Conservation (phyloP, 768 basidiomycete genomes). For the Boletus barrowsii region DNA sequence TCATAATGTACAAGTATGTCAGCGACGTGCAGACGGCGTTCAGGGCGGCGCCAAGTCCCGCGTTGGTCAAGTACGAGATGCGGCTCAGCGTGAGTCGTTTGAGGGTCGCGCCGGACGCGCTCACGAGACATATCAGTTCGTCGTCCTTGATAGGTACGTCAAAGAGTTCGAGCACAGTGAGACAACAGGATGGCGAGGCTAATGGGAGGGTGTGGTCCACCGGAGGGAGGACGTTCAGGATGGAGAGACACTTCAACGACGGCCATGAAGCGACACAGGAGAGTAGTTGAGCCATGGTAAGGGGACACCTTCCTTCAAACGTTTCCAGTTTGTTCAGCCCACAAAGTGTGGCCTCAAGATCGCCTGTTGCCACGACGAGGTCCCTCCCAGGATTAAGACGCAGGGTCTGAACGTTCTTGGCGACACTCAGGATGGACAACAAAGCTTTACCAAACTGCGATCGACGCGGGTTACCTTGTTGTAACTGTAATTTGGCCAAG, state of each 20-base stretch:
- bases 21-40: background rate
- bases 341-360: background rate
- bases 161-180: background rate
- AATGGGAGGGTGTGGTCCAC: background rate
- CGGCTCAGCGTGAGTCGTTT: constrained; percentile 1
- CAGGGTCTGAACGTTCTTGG: constrained; percentile 1
- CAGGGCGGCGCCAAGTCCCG: constrained; percentile 1
- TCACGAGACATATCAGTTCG: constrained; percentile 6
- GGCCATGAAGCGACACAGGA: constrained; percentile 7
- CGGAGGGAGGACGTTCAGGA: background rate
- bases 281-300: constrained; percentile 1
- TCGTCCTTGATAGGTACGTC: constrained; percentile 4
- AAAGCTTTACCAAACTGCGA: background rate
- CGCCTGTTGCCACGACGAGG: background rate
- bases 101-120: constrained; percentile 3
- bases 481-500: too few species aligned
- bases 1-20: background rate
- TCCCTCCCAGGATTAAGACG: background rate
- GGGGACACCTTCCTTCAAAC: background rate
- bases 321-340: background rate
- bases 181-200: background rate
- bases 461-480: background rate
- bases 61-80: constrained; percentile 1
- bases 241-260: constrained; percentile 5
- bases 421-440: constrained; percentile 1